Percentiles rank a stretch among this genome's conserved stretches.
Conservation (phyloP, 225 moss, liverwort and hornwort species). For the Rhytidiadelphus loreus region DNA sequence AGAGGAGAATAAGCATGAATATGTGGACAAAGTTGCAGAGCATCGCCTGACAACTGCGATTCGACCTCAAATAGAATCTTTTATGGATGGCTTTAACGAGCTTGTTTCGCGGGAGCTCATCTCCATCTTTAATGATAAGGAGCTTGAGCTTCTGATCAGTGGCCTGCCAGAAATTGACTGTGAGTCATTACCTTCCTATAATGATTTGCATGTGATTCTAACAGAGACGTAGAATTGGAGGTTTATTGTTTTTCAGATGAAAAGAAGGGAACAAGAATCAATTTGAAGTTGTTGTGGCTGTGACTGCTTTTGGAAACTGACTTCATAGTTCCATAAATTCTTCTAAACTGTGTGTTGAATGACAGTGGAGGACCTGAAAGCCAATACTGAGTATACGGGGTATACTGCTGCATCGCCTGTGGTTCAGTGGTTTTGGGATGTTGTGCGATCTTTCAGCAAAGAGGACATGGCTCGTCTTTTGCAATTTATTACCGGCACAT, state of each 20-base stretch:
- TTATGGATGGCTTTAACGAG: slow-evolving; percentile 93
- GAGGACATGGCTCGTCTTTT: slow-evolving; percentile 96
- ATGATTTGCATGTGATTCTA: background rate
- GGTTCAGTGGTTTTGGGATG: slow-evolving; percentile 98
- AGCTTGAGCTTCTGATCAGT: slow-evolving; percentile 91
- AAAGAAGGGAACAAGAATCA: background rate
- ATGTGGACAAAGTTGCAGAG: slow-evolving; percentile 93
- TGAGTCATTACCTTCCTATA: slow-evolving; percentile 21
- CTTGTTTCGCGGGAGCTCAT: slow-evolving; percentile 81
- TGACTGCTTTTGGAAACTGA: background rate
- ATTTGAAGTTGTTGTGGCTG: background rate
- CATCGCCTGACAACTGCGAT: slow-evolving; percentile 99
- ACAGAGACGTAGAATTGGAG: background rate
- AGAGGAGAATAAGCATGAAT: slow-evolving; percentile 95
- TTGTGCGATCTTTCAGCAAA: slow-evolving; percentile 77
- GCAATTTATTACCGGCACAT: slow-evolving; percentile 96
- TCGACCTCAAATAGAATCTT: slow-evolving; percentile 82
- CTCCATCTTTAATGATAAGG: slow-evolving; percentile 97
- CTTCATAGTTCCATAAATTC: background rate
- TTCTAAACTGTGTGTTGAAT: background rate
- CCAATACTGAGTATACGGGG: slow-evolving; percentile 92
- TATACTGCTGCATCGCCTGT: slow-evolving; percentile 81
- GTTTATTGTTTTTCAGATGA: background rate
- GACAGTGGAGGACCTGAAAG: slow-evolving; percentile 90
- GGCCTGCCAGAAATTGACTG: slow-evolving; percentile 93